These are phyloP conservation scores for Fusarium nelsonii DNA, from an alignment of 2,329 filamentous ascomycete genomes.

Conservation along the genomic window DNA sequence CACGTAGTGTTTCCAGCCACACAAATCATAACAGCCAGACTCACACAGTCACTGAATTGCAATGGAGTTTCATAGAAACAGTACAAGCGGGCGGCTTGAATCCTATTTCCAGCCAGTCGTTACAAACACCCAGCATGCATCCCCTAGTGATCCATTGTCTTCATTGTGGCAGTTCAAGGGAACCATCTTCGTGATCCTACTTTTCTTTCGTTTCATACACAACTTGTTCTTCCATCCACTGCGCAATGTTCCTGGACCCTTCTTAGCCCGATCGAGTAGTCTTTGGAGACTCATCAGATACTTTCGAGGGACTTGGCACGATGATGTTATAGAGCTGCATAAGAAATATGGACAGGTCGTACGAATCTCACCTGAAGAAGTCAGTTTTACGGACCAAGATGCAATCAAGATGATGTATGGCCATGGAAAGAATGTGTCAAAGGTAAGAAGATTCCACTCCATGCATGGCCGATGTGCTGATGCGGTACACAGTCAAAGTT, in stretches of 20 bases:
- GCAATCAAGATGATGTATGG: conserved; percentile 11
- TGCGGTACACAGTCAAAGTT: background rate
- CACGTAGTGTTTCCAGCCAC: accelerated
- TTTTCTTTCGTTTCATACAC: background rate
- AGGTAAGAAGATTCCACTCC: background rate
- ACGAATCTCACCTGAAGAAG: conserved; percentile 21
- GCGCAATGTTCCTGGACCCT: conserved; percentile 4
- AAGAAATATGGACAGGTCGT: conserved; percentile 21
- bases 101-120: background rate
- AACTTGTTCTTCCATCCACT: conserved; percentile 19
- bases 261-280: conserved; percentile 2
- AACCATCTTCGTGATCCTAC: background rate
- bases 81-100: background rate
- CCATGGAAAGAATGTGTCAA: conserved; percentile 17
- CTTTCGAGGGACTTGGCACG: conserved; percentile 27
- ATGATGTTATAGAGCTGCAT: conserved; percentile 15
- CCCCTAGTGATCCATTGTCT: background rate
- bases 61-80: background rate
- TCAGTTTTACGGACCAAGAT: conserved; percentile 14
- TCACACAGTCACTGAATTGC: background rate
- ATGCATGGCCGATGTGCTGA: background rate
- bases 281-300: conserved; percentile 17
- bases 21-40: too few species aligned
- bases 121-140: background rate
- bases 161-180: background rate